Conservation (phyloP, 305 asterid genomes). For the Euphrasia arctica region DNA sequence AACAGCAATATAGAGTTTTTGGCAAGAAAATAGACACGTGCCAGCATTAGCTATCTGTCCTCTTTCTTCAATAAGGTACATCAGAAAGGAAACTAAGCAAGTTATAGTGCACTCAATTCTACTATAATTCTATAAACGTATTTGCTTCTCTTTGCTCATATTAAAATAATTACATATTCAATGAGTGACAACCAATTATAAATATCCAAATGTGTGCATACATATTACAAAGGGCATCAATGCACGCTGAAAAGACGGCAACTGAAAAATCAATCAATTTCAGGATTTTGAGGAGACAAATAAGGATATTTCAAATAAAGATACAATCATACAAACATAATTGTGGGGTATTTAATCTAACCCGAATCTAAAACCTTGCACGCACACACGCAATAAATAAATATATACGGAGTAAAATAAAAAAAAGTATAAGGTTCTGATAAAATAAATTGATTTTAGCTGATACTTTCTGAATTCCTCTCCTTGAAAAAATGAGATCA, state of each 20-base stretch:
- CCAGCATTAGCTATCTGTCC: background rate
- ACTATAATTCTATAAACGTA: constrained; percentile 1
- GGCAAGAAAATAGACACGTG: background rate
- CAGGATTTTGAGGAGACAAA: constrained; percentile 11
- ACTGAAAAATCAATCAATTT: constrained; percentile 13
- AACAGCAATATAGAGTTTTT: background rate
- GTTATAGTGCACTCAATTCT: background rate
- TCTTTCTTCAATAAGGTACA: constrained; percentile 1
- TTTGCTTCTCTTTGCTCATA: background rate
- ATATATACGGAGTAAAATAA: too few relatives aligned
- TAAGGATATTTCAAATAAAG: constrained; percentile 8
- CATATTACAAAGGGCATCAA: constrained; percentile 5
- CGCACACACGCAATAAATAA: background rate
- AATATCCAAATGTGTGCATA: constrained; percentile 2
- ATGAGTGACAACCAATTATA: background rate
- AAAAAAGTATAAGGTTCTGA: background rate
- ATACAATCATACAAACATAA: background rate
- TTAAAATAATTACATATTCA: constrained; percentile 16
- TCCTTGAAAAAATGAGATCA: background rate
- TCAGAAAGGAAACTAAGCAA: background rate
- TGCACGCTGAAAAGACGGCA: background rate
- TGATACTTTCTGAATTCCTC: too few relatives aligned
- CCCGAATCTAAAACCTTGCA: background rate
- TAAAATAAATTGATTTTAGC: too few relatives aligned
- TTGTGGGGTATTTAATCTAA: background rate